Base-by-base conservation (phyloP, 1,139 yeast species). In the Pichia sp. region DNA sequence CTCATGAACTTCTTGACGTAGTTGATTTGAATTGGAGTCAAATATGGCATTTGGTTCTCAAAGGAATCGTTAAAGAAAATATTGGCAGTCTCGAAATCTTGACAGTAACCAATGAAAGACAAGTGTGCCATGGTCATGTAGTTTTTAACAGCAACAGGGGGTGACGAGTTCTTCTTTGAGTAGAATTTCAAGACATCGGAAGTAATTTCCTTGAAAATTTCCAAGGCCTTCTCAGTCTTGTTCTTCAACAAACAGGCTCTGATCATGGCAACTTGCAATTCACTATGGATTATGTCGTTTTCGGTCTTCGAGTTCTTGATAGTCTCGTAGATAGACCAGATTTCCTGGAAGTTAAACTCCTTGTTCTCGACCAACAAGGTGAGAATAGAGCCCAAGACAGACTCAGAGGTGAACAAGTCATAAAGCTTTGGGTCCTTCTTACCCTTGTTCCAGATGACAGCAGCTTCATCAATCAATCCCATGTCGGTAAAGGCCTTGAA, bases 41-140 rank as follows among this genome's bases (percentile, higher is more conserved):
- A 71, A 66, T 87, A 88, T 13, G 96, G 95, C 72, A 86, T 79
- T 55, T 80, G 82, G 46, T 72, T 70, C 49, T 75, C 74, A 46
- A 85, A 69, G 0, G 90, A 90, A 63, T 84, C 84, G 58, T 82
- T 81, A 63, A 86, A 89, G 64, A 87, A 87, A 47, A 81, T 79
- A 61, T 78, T 79, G 3, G 96, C 88, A 47, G 89, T 82, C 37
- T 75, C 74, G 50, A 83, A 72, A 62, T 89, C 95, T 58, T 80
- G 79, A 67, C 93, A 86, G 58, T 82, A 83, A 48, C 96, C 96
- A 62, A 90, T 82, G 63, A 90, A 89, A 4, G 86, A 77, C 58
- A 85, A 76, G 69, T 87, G 96, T 49, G 86, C 82, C 64, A 84
- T 86, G 41, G 78, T 73, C 63, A 81, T 66, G 51, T 80, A 75